Evolutionary conservation across 768 basidiomycete species (phyloP).

Genomic region (Termitomyces sp.): DNA sequence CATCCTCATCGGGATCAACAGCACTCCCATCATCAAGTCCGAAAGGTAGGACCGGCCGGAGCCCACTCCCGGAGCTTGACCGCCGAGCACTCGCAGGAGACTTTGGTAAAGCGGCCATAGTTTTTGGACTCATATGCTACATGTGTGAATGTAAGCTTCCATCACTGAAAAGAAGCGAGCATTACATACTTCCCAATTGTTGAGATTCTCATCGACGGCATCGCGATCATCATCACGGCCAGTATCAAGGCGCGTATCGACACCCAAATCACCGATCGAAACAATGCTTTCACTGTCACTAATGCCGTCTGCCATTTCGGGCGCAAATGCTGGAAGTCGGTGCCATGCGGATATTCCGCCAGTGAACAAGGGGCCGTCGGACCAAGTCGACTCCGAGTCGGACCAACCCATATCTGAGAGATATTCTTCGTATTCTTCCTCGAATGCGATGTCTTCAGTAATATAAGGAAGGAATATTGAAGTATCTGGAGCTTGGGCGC

Average conservation of each 20-base stretch:
- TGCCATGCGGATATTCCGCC: slow-evolving; percentile 68
- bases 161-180: not conserved
- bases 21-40: slow-evolving; percentile 75
- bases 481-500: slow-evolving; percentile 79
- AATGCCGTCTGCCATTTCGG: slow-evolving; percentile 80
- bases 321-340: slow-evolving; percentile 69
- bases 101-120: slow-evolving; percentile 88
- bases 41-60: slow-evolving; percentile 73
- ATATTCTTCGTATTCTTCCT: slow-evolving; percentile 96
- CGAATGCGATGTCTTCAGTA: slow-evolving; percentile 90
- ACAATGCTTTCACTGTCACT: slow-evolving; percentile 94
- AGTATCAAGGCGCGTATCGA: slow-evolving; percentile 63
- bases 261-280: slow-evolving; percentile 83
- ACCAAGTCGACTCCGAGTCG: slow-evolving; percentile 37
- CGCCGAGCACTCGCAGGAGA: slow-evolving; percentile 80
- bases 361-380: slow-evolving; percentile 34
- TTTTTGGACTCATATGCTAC: slow-evolving; percentile 95
- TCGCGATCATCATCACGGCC: slow-evolving; percentile 62
- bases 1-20: slow-evolving; percentile 67
- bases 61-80: slow-evolving; percentile 76
- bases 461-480: slow-evolving; percentile 87
- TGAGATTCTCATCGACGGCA: slow-evolving; percentile 72
- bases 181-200: slow-evolving; percentile 88
- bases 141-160: slow-evolving; percentile 1
- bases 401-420: slow-evolving; percentile 81